phyloP scores from a whole-genome alignment of 83 land plant genomes.

The Thuja plicata region DNA sequence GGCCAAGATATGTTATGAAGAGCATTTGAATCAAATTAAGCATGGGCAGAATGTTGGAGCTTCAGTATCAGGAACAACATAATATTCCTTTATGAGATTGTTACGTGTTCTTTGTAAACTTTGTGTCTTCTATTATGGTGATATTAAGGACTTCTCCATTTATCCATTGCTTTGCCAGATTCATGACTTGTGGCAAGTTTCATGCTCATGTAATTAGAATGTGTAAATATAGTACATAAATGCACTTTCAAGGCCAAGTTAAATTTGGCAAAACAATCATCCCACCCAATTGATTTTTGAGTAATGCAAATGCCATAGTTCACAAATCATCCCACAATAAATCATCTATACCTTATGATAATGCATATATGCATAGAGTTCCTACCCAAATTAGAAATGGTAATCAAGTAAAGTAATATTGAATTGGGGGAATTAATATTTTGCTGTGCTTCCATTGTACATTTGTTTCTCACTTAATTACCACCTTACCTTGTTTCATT shows the following conservation, averaged over 20 bases:
- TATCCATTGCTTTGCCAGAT: too few relatives aligned
- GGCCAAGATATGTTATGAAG: too few relatives aligned
- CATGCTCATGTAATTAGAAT: background rate
- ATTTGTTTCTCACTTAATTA: background rate
- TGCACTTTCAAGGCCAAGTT: background rate
- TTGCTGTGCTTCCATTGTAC: background rate
- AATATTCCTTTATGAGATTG: too few relatives aligned
- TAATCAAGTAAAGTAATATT: background rate
- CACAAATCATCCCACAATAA: background rate
- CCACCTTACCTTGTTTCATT: slow-evolving; percentile 57
- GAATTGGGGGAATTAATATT: background rate
- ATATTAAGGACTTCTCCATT: too few relatives aligned
- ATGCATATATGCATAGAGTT: background rate
- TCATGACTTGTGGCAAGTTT: background rate
- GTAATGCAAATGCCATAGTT: background rate
- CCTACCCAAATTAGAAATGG: background rate
- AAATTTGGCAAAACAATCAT: background rate
- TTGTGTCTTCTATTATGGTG: too few relatives aligned
- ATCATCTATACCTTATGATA: background rate
- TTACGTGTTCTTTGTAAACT: too few relatives aligned
- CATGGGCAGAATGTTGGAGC: too few relatives aligned
- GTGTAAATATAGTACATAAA: background rate
- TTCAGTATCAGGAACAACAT: too few relatives aligned
- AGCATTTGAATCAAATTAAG: too few relatives aligned
- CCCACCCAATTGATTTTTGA: background rate